Evolutionary conservation across 768 basidiomycete genomes (phyloP).

Genomic region (Rickenella mellea): DNA sequence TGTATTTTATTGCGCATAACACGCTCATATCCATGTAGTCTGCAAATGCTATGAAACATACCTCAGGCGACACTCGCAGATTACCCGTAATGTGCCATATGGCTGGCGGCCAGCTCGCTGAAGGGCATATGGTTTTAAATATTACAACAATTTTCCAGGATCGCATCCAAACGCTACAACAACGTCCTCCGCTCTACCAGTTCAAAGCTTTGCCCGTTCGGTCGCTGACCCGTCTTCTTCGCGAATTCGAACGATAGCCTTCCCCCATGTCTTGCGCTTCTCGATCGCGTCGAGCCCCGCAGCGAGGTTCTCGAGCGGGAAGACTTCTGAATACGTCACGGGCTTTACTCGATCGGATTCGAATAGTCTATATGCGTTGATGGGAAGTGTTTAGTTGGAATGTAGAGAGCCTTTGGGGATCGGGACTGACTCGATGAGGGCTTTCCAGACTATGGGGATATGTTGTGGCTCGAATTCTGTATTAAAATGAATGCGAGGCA

Average conservation of each 20-base stretch:
- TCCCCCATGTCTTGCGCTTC: conserved; percentile 85
- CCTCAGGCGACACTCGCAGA: too few species aligned
- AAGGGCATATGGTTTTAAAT: too few species aligned
- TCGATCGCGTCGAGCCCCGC: conserved; percentile 73
- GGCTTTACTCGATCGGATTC: conserved; percentile 56
- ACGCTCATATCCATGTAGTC: too few species aligned
- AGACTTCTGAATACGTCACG: conserved; percentile 60
- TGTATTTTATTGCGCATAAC: too few species aligned
- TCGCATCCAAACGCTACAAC: too few species aligned
- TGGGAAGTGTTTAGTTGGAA: background rate
- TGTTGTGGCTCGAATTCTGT: conserved; percentile 58
- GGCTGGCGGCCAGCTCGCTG: too few species aligned
- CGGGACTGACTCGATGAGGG: conserved; percentile 46
- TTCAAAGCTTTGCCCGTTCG: conserved; percentile 36
- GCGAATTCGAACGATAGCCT: conserved; percentile 61
- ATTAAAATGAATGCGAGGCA: background rate
- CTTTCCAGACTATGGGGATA: conserved; percentile 63
- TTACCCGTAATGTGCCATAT: too few species aligned
- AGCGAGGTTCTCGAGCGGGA: conserved; percentile 53
- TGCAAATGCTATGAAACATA: too few species aligned
- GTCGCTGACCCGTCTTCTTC: conserved; percentile 30
- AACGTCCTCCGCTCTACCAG: too few species aligned
- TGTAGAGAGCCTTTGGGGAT: background rate
- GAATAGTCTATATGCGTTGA: conserved; percentile 44
- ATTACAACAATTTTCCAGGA: too few species aligned